Conservation (phyloP, 2,329 filamentous ascomycete genomes). For the Purpureocillium lavendulum region DNA sequence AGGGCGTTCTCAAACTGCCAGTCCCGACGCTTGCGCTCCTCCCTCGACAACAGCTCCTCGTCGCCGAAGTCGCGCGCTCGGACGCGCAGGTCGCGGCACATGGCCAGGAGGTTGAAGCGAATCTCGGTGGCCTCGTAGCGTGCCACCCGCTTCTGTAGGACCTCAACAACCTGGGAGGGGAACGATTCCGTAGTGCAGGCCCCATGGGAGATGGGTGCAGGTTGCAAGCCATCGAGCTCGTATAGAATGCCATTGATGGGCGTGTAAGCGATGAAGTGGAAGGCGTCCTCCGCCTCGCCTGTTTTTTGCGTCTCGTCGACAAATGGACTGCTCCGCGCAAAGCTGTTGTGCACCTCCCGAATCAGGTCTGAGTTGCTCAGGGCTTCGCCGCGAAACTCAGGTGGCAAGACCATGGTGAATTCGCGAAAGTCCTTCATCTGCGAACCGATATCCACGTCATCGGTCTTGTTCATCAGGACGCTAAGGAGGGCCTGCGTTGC, state of each 20-base stretch:
- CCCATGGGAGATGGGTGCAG: slow-evolving; percentile 85
- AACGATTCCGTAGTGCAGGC: slow-evolving; percentile 63
- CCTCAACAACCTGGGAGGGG: slow-evolving; percentile 72
- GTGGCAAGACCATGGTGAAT: slow-evolving; percentile 76
- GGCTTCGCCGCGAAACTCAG: slow-evolving; percentile 57
- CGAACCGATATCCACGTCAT: slow-evolving; percentile 61
- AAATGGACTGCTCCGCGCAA: slow-evolving; percentile 83
- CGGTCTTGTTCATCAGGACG: slow-evolving; percentile 78
- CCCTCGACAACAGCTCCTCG: slow-evolving; percentile 63
- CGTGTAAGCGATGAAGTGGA: slow-evolving; percentile 96
- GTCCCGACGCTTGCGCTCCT: slow-evolving; percentile 73
- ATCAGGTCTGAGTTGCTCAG: slow-evolving; percentile 59
- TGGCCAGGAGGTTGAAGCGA: slow-evolving; percentile 89
- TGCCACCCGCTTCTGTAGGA: slow-evolving; percentile 73
- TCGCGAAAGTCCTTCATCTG: slow-evolving; percentile 73
- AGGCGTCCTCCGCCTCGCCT: slow-evolving; percentile 75
- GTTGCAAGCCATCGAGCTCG: slow-evolving; percentile 91
- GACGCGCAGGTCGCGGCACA: slow-evolving; percentile 75
- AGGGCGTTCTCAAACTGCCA: slow-evolving; percentile 97
- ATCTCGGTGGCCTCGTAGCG: slow-evolving; percentile 85
- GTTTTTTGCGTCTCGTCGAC: slow-evolving; percentile 73
- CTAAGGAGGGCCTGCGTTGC: slow-evolving; percentile 92
- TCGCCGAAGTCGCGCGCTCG: slow-evolving; percentile 78
- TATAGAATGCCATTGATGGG: slow-evolving; percentile 73
- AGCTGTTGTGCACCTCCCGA: slow-evolving; percentile 79